These are phyloP conservation scores for Ganoderma lingzhi DNA, from an alignment of 1,284 basidiomycete genomes.

Conservation along the genomic window DNA sequence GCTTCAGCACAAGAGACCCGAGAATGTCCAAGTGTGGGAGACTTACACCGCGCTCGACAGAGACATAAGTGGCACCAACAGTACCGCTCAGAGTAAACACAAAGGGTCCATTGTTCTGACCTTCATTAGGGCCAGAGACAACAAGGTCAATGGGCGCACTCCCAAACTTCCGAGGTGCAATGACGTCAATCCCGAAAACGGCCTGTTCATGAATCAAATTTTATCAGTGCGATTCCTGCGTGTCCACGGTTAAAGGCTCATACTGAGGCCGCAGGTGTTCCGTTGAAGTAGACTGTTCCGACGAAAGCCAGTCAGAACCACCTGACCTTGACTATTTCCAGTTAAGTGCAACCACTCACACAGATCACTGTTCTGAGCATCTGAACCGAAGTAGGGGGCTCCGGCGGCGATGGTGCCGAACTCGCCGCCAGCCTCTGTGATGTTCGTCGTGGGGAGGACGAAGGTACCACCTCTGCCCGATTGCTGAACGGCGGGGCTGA, in stretches of 20 bases:
- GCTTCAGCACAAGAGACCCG: neutral
- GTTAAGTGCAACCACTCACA: constrained; percentile 31
- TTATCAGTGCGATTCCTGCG: constrained; percentile 17
- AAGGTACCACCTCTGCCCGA: constrained; percentile 43
- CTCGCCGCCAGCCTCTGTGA: constrained; percentile 40
- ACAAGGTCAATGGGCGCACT: constrained; percentile 38
- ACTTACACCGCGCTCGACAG: constrained; percentile 40
- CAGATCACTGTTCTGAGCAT: constrained; percentile 34
- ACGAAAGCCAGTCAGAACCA: constrained; percentile 10
- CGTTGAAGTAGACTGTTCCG: constrained; percentile 41
- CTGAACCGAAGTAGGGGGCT: constrained; percentile 40
- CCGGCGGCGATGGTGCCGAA: constrained; percentile 39
- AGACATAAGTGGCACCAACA: constrained; percentile 39
- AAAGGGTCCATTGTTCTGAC: constrained; percentile 39
- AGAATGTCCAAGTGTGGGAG: neutral
- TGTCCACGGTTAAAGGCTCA: neutral
- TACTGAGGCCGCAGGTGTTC: constrained; percentile 40
- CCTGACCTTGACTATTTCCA: constrained; percentile 9
- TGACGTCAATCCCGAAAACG: constrained; percentile 39
- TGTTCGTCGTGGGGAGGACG: constrained; percentile 40
- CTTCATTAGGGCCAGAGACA: constrained; percentile 42
- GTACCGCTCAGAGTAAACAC: constrained; percentile 41
- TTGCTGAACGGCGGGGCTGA: constrained; percentile 41
- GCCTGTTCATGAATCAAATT: constrained; percentile 25
- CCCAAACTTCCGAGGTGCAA: constrained; percentile 38